Evolutionary conservation across 805 yeast genomes (phyloP).

Genomic region (Candida caryicola): DNA sequence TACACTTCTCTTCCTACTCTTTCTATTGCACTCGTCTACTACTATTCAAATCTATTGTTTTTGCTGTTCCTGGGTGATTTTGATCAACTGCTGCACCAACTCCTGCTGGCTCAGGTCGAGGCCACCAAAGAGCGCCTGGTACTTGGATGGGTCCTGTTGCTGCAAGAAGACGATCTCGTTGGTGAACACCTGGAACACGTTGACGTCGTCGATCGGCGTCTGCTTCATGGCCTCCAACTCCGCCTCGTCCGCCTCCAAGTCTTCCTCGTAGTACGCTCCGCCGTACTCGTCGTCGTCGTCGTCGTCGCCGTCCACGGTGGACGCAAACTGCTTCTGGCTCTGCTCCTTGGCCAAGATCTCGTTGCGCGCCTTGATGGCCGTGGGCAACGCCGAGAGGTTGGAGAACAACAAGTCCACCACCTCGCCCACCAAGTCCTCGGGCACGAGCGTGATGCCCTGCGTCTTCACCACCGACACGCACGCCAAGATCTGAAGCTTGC

Average conservation of each 20-base stretch:
- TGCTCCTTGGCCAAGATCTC: constrained; percentile 41
- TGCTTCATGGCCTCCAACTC: constrained; percentile 78
- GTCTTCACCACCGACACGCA: constrained; percentile 39
- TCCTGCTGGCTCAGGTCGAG: constrained; percentile 35
- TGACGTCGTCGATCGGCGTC: constrained; percentile 74
- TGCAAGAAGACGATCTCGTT: constrained; percentile 50
- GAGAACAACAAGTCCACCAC: constrained; percentile 39
- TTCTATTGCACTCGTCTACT: no score
- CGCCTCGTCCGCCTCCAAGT: constrained; percentile 62
- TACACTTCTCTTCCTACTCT: no score
- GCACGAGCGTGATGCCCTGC: constrained; percentile 24
- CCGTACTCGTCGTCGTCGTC: constrained; percentile 33
- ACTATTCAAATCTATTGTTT: no score
- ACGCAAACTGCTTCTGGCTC: constrained; percentile 26
- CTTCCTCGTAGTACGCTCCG: constrained; percentile 24
- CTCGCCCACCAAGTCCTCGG: constrained; percentile 36
- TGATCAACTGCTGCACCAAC: constrained; percentile 27
- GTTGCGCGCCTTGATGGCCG: constrained; percentile 47
- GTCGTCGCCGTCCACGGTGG: constrained; percentile 19
- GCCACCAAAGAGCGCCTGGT: constrained; percentile 46
- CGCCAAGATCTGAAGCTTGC: constrained; percentile 51
- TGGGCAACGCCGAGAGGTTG: constrained; percentile 45
- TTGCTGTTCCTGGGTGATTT: constrained; percentile 13
- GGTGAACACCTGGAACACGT: constrained; percentile 67
- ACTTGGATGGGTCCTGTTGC: constrained; percentile 44